phyloP scores from a whole-genome alignment of 345 rosid genomes.

The Gynandropsis gynandra region DNA sequence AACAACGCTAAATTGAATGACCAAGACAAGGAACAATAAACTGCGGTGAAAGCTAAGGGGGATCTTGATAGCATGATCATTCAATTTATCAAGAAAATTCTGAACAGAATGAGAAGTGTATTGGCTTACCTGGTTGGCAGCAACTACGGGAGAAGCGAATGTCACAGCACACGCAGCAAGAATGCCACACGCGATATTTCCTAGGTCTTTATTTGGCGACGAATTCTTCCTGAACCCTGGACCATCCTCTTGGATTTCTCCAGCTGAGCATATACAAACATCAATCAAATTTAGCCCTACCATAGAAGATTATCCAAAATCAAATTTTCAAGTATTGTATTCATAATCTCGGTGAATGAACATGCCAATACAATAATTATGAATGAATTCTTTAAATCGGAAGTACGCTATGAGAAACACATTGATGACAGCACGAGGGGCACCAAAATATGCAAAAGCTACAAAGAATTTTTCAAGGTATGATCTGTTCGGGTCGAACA shows the following conservation, averaged over 20 bases:
- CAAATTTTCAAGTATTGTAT: background rate
- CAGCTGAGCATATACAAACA: constrained; percentile 18
- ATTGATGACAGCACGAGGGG: no score
- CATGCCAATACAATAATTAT: constrained; percentile 4
- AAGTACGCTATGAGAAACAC: background rate
- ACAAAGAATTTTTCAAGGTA: no score
- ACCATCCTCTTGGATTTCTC: constrained; percentile 32
- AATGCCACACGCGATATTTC: constrained; percentile 54
- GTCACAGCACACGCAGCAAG: constrained; percentile 64
- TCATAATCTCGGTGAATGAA: background rate
- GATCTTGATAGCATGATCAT: background rate
- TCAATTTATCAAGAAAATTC: background rate
- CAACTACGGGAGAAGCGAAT: constrained; percentile 66
- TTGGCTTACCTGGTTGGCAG: constrained; percentile 58
- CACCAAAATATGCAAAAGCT: no score
- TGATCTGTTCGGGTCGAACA: background rate
- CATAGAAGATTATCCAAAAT: background rate
- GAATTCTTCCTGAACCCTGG: constrained; percentile 25
- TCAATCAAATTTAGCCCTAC: constrained; percentile 6
- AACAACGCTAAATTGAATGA: background rate
- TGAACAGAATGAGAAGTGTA: background rate
- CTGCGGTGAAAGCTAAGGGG: background rate
- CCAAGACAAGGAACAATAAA: background rate
- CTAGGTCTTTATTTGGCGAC: constrained; percentile 44
- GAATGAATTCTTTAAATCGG: background rate